phyloP scores from a whole-genome alignment of 768 basidiomycete genomes.

The Collybia sp. region DNA sequence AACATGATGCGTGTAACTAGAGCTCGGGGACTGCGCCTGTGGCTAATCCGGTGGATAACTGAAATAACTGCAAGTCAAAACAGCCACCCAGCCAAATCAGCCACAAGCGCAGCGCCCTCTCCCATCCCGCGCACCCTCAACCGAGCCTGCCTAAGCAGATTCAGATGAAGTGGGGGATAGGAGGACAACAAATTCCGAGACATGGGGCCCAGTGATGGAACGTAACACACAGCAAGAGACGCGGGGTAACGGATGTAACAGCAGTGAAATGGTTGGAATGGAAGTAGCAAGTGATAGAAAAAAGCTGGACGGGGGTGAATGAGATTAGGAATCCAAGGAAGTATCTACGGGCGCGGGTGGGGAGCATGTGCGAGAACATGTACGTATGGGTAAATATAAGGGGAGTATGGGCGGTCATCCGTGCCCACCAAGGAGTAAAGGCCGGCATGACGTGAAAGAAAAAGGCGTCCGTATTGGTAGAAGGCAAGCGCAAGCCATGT shows the following conservation, averaged over 20 bases:
- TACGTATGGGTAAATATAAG: conserved; percentile 10
- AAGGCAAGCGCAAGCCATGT: conserved; percentile 23
- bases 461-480: conserved; percentile 73
- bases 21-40: too few species aligned
- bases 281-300: conserved; percentile 17
- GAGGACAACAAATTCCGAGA: conserved; percentile 58
- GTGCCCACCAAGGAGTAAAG: conserved; percentile 6
- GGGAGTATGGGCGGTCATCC: conserved; percentile 16
- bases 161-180: conserved; percentile 50
- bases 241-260: not conserved
- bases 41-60: too few species aligned
- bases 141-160: conserved; percentile 18
- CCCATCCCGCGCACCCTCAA: conserved; percentile 58
- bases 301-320: conserved; percentile 11
- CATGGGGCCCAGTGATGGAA: conserved; percentile 10
- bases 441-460: conserved; percentile 42
- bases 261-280: not conserved
- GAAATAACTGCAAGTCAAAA: too few species aligned
- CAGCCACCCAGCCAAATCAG: conserved; percentile 1
- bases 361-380: conserved; percentile 1
- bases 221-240: not conserved
- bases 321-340: conserved; percentile 9
- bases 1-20: too few species aligned
- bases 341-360: conserved; percentile 26
- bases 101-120: conserved; percentile 66